phyloP scores from a whole-genome alignment of 208 protist species.

The Naegleria lovaniensis region DNA sequence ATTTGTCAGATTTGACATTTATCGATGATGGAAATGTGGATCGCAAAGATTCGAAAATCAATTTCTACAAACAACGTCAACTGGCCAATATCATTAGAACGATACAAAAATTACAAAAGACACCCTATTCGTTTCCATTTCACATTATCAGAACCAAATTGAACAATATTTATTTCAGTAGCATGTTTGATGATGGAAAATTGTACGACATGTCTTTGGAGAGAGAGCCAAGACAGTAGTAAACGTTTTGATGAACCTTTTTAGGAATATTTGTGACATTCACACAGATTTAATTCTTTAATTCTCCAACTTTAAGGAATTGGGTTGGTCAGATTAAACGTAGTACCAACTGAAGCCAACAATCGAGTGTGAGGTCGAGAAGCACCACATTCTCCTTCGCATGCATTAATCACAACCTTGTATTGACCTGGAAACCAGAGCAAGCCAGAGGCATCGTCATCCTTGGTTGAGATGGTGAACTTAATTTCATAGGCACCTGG shows the following conservation, averaged over 20 bases:
- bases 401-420: slow-evolving; percentile 33
- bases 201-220: neutral
- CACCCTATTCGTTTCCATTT: neutral
- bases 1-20: slow-evolving; percentile 53
- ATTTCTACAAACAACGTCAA: neutral
- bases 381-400: slow-evolving; percentile 44
- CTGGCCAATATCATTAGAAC: neutral
- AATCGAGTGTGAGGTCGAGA: slow-evolving; percentile 36
- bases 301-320: too few relatives aligned
- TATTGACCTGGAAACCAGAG: slow-evolving; percentile 40
- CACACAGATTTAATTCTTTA: too few relatives aligned
- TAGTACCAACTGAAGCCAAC: slow-evolving; percentile 19
- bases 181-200: neutral
- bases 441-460: neutral
- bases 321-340: neutral
- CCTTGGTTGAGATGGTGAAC: slow-evolving; percentile 31
- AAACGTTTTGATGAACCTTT: too few relatives aligned
- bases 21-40: slow-evolving; percentile 52
- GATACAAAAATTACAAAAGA: neutral
- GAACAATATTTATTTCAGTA: neutral
- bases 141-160: neutral
- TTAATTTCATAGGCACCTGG: slow-evolving; percentile 36
- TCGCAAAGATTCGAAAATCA: neutral
- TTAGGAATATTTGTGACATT: too few relatives aligned
- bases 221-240: neutral